A percentile compares a stretch with the other conserved stretches of the same genome.
phyloP scores from a whole-genome alignment of 2,329 filamentous ascomycete species.

The Triangularia setosa region DNA sequence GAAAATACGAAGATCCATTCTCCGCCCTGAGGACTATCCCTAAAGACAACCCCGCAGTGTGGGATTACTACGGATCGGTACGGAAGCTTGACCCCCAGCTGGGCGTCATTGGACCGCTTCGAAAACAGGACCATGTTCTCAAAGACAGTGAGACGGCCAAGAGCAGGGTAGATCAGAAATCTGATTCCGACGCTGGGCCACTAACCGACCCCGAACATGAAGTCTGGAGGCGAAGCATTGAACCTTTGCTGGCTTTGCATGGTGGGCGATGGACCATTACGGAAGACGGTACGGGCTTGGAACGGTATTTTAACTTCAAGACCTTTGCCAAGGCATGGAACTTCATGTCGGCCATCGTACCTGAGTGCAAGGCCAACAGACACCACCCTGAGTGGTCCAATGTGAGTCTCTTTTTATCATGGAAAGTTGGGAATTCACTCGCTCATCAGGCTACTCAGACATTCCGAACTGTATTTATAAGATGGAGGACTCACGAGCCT shows the following conservation, averaged over 20 bases:
- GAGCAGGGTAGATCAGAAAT: not conserved
- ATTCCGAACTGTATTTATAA: not conserved
- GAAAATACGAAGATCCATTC: not conserved
- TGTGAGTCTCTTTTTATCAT: not conserved
- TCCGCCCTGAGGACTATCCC: not conserved
- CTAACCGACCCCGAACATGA: not conserved
- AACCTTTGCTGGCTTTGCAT: slow-evolving; percentile 31
- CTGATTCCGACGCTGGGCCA: not conserved
- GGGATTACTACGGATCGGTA: not conserved
- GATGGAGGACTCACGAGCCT: not conserved
- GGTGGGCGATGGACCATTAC: slow-evolving; percentile 49
- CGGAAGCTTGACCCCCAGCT: not conserved
- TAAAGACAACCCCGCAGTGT: not conserved
- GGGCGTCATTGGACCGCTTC: not conserved
- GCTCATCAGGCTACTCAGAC: not conserved
- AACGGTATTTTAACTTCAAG: slow-evolving; percentile 61
- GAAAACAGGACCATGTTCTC: not conserved
- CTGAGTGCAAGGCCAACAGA: not conserved
- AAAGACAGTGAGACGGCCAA: not conserved
- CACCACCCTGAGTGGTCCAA: not conserved
- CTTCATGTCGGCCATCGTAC: not conserved
- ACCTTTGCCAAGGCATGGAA: slow-evolving; percentile 61
- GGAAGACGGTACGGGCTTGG: slow-evolving; percentile 49
- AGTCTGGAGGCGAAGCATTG: not conserved
- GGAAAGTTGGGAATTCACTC: not conserved